phyloP scores from a whole-genome alignment of 2,329 filamentous ascomycete species.

The Aspergillus puulaauensis region DNA sequence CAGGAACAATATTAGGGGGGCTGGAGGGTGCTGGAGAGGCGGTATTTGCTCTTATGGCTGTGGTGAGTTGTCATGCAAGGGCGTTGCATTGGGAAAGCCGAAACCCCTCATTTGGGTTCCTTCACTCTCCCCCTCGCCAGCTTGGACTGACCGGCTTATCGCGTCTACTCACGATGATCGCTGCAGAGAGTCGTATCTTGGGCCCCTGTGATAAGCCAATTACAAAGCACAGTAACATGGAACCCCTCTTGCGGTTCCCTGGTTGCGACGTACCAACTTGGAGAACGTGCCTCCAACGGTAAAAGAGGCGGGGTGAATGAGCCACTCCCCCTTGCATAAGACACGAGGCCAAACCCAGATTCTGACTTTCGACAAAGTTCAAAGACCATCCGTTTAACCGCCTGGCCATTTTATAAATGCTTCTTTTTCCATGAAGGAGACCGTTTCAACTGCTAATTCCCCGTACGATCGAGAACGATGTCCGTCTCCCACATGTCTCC shows the following conservation, averaged over 20 bases:
- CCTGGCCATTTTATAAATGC: not conserved
- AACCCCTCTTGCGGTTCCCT: not conserved
- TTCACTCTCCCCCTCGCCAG: not conserved
- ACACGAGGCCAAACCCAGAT: not conserved
- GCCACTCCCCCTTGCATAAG: not conserved
- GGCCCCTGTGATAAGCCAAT: not conserved
- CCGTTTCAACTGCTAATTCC: too few species aligned
- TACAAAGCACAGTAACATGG: not conserved
- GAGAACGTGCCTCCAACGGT: not conserved
- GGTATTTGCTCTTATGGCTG: not conserved
- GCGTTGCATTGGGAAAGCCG: not conserved
- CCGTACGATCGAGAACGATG: constrained; percentile 13
- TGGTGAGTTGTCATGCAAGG: not conserved
- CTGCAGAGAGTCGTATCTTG: not conserved
- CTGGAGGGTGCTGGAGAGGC: not conserved
- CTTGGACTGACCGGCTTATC: not conserved
- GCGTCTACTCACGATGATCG: not conserved
- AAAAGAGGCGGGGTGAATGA: not conserved
- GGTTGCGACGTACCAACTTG: not conserved
- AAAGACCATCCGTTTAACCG: not conserved
- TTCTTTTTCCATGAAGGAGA: not conserved
- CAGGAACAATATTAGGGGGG: not conserved
- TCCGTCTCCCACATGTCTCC: constrained; percentile 26
- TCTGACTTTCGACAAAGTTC: not conserved
- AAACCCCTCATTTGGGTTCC: constrained; percentile 5